phyloP scores from a whole-genome alignment of 345 rosid species.

The Aquilaria malaccensis region DNA sequence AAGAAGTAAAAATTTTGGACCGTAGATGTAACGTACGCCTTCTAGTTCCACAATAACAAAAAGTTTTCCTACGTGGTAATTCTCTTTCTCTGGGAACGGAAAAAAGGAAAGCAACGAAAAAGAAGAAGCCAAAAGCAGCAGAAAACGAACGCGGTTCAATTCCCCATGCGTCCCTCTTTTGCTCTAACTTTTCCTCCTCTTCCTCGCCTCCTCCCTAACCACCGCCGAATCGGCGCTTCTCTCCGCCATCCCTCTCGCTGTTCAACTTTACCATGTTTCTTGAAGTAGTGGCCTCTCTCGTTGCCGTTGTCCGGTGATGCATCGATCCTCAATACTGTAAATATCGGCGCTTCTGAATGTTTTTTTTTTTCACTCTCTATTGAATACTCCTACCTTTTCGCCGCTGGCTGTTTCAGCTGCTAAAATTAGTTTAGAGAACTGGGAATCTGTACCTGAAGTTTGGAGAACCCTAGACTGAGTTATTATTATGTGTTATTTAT shows the following conservation, averaged over 20 bases:
- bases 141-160: slow-evolving; percentile 35
- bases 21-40: not conserved
- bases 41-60: too few species aligned
- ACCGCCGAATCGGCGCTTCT: not conserved
- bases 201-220: slow-evolving; percentile 9
- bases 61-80: too few species aligned
- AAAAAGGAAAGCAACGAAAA: not conserved
- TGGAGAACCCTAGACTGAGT: too few species aligned
- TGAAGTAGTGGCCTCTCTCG: not conserved
- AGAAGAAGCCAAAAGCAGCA: slow-evolving; percentile 4
- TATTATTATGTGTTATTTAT: too few species aligned
- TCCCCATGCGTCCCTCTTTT: slow-evolving; percentile 28
- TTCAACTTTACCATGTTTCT: not conserved
- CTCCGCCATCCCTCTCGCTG: not conserved
- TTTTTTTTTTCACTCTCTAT: too few species aligned
- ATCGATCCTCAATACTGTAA: not conserved
- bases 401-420: not conserved
- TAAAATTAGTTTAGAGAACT: not conserved
- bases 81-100: not conserved
- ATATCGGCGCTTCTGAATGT: not conserved
- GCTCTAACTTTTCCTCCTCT: not conserved
- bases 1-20: not conserved
- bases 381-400: too few species aligned
- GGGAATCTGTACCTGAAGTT: too few species aligned
- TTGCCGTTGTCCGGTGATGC: not conserved